These are phyloP conservation scores for Boletus rubescentipes DNA, from an alignment of 768 basidiomycete genomes.

Conservation along the genomic window DNA sequence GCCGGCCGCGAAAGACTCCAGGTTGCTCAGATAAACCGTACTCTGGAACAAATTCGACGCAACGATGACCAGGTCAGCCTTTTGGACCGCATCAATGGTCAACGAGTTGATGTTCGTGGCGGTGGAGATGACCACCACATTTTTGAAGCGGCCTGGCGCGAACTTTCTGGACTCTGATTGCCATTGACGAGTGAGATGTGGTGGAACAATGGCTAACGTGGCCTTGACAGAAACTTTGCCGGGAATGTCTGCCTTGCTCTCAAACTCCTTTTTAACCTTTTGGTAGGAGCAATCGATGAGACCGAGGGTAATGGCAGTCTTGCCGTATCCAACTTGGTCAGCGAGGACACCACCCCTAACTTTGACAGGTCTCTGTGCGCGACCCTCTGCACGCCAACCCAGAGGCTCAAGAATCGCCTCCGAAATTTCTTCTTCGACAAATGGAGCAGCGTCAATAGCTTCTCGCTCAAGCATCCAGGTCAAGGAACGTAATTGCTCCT, in stretches of 20 bases:
- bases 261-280: conserved; percentile 56
- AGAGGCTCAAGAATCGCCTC: conserved; percentile 84
- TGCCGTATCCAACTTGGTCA: conserved; percentile 96
- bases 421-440: conserved; percentile 91
- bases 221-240: conserved; percentile 80
- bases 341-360: conserved; percentile 90
- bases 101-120: conserved; percentile 68
- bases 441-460: conserved; percentile 57
- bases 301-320: conserved; percentile 92
- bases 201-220: conserved; percentile 83
- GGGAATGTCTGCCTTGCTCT: conserved; percentile 40
- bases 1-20: conserved; percentile 66
- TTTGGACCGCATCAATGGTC: conserved; percentile 69
- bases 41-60: conserved; percentile 88
- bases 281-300: conserved; percentile 74
- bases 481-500: conserved; percentile 86
- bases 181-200: conserved; percentile 91
- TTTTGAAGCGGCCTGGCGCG: conserved; percentile 42
- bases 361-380: conserved; percentile 71
- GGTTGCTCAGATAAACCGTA: conserved; percentile 69
- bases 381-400: conserved; percentile 94
- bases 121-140: conserved; percentile 63
- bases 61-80: conserved; percentile 85
- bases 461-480: conserved; percentile 93
- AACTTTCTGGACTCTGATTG: conserved; percentile 84